A percentile compares a stretch with the other conserved stretches of the same genome.
Conservation (phyloP, 148 eudicot species). For the Pharnaceum exiguum region DNA sequence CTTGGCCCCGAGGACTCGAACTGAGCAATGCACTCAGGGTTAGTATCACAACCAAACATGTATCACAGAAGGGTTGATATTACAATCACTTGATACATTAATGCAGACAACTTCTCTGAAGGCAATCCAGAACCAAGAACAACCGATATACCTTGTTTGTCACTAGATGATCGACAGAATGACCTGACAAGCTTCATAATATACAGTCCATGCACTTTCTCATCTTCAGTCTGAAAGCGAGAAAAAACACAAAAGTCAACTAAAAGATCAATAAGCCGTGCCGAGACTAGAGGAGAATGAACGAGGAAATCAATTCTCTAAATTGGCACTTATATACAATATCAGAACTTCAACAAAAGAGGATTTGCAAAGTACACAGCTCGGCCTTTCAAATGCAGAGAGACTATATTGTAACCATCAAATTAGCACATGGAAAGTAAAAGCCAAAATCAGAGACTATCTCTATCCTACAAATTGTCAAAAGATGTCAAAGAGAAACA, state of each 20-base stretch:
- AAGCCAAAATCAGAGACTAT: background rate
- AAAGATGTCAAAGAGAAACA: background rate
- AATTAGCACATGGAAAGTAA: background rate
- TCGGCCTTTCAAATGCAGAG: too few species aligned
- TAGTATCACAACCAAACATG: too few species aligned
- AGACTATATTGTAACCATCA: too few species aligned
- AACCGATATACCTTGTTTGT: conserved; percentile 45
- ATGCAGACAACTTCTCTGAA: too few species aligned
- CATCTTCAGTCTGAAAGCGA: conserved; percentile 56
- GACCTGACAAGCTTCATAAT: conserved; percentile 94
- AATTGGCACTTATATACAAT: too few species aligned
- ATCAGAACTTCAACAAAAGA: too few species aligned
- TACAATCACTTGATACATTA: too few species aligned
- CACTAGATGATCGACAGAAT: conserved; percentile 72
- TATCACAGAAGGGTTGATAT: too few species aligned
- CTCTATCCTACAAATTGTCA: background rate
- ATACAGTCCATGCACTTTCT: conserved; percentile 79
- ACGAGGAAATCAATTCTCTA: background rate
- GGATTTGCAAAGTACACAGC: too few species aligned
- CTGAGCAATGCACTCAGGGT: too few species aligned
- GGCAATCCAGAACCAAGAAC: background rate
- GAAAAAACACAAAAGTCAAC: conserved; percentile 11
- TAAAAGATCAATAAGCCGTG: background rate
- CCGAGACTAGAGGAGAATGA: background rate
- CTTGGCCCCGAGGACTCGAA: too few species aligned